Conservation (phyloP, 768 basidiomycete genomes). For the Lactarius quietus region DNA sequence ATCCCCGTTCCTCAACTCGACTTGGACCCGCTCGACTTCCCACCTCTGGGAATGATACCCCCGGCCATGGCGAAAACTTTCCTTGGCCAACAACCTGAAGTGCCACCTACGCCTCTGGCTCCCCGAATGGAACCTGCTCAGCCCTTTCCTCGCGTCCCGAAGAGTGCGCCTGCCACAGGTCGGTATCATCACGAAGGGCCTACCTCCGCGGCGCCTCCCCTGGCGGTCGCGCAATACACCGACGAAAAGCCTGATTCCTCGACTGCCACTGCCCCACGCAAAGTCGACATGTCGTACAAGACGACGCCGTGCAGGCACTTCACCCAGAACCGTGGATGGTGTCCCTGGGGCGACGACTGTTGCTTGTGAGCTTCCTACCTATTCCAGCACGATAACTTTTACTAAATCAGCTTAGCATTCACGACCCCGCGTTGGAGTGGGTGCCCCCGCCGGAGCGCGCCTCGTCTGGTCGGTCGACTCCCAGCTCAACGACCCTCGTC, state of each 20-base stretch:
- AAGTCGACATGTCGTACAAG: conserved; percentile 13
- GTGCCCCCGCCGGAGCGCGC: background rate
- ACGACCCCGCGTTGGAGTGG: conserved; percentile 15
- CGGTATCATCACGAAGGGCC: background rate
- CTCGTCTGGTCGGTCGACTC: conserved; percentile 17
- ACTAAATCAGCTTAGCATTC: conserved; percentile 18
- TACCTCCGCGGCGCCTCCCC: background rate
- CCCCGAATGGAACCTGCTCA: background rate
- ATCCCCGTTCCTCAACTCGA: conserved; percentile 18
- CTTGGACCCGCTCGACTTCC: background rate
- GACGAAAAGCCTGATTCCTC: background rate
- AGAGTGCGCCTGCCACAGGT: background rate
- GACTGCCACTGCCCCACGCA: conserved; percentile 1
- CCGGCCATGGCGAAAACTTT: background rate
- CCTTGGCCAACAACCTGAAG: background rate
- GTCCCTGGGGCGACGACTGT: conserved; percentile 17
- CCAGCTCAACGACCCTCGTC: conserved; percentile 5
- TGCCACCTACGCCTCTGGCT: background rate
- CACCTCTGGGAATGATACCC: background rate
- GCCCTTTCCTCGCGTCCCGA: background rate
- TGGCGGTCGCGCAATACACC: background rate
- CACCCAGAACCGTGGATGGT: conserved; percentile 15
- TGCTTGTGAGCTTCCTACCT: conserved; percentile 8
- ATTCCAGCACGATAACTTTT: no score
- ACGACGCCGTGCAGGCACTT: conserved; percentile 17